Evolutionary conservation across 1,284 basidiomycete genomes (phyloP), one percentile per base, ranked within the genome.

Genomic region (Trametes polyzona): DNA sequence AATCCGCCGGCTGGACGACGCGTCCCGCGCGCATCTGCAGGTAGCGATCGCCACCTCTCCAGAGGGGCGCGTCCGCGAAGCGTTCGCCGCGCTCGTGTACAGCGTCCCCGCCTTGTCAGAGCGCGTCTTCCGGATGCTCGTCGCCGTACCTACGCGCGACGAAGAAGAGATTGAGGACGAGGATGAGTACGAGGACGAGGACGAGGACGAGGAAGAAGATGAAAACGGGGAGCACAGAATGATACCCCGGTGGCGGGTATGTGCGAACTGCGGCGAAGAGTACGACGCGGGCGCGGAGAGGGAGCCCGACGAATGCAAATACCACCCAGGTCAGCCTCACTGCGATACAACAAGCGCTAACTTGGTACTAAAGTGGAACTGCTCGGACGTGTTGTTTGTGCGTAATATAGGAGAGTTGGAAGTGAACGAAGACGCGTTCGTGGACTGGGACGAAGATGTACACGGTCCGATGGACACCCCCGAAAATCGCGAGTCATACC

Each of bases 391-490:
- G 24, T 36, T 19, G 9, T 16, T 9, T 32, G 19, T 7, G 2
- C 24, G 14, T 5, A 1, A 2, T 3, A 7, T 46, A 80, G 78
- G 77, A 14, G 71, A 75, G 23, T 65, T 81, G 32, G 69, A 76
- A 57, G 71, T 70, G 14, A 64, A 78, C 44, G 70, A 79, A 36
- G 70, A 69, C 4, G 63, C 59, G 7, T 80, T 79, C 55, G 67
- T 58, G 6, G 80, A 81, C 59, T 78, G 77, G 73, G 80, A 82
- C 58, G 78, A 80, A 58, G 64, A 69, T 26, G 71, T 68, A 44
- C 79, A 81, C 55, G 80, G 81, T 1, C 76, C 76, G 1, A 79
- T 76, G 70, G 77, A 82, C 62, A 73, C 73, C 1, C 39, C 65
- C 12, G 64, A 69, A 21, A 81, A 77, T 61, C 72, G 73, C 48